Base-by-base conservation (phyloP, 2,329 filamentous ascomycete genomes). In the Exophiala lecanii-corni region DNA sequence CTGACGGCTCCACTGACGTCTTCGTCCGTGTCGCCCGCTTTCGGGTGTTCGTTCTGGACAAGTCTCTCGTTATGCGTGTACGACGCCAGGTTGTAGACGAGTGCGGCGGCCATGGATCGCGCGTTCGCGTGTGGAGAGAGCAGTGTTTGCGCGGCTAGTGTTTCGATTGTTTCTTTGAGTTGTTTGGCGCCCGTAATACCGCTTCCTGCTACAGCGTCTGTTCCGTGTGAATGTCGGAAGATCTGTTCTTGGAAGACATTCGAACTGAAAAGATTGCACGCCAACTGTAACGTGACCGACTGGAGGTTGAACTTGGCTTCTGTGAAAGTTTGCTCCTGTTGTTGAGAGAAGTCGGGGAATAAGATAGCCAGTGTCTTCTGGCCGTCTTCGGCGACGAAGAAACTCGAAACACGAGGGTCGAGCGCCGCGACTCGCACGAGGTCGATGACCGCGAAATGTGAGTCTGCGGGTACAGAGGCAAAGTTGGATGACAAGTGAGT, bases 231-330 rank as follows among this genome's bases (percentile, higher is more conserved):
- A 25, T 18, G 10, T 23, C 15, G 23, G 5, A 85, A 68, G 6
- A 89, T 70, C 49, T 82, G 75, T 2, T 79, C 73, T 1, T 80
- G 71, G 57, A 84, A 94, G 0, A 94, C 70, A 0, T 79, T 75
- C 1, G 82, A 83, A 0, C 79, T 82, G 67, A 94, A 95, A 31
- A 94, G 71, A 57, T 95, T 96, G 66, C 88, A 94, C 1, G 79
- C 75, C 58, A 91, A 75, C 55, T 96, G 89, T 16, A 94, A 67
- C 1, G 87, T 84, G 12, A 94, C 86, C 2, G 96, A 78, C 10
- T 88, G 82, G 1, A 94, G 74, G 3, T 86, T 82, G 59, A 96
- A 96, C 0, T 88, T 87, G 30, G 81, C 85, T 1, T 69, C 63
- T 6, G 68, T 59, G 21, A 76, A 70, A 4, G 68, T 61, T 51